Evolutionary conservation across 202 grass and related monocot species (phyloP), one percentile per base, ranked within the genome.

Genomic region (Eragrostis tef): DNA sequence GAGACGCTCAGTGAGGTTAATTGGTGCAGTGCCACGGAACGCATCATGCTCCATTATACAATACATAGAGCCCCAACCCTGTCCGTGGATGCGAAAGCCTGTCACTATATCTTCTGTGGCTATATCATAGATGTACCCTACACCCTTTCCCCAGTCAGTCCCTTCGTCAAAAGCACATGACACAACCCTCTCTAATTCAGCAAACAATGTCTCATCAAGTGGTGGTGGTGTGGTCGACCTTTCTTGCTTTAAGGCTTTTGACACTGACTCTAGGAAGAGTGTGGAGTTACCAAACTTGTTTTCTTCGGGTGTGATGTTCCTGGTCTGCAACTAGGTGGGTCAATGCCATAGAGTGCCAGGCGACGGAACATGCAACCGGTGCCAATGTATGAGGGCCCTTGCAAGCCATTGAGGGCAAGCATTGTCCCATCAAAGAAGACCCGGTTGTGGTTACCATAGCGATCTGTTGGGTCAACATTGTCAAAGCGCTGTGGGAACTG

Each of bases 401-500:
- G 91, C 66, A 97, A 87, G 11, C 94, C 94, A 73, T 97, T 93
- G 20, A 97, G 82, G 19, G 91, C 89, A 58, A 89, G 83, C 94
- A 97, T 97, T 47, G 86, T 94, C 9, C 89, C 91, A 68, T 93
- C 85, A 26, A 93, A 93, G 27, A 93, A 93, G 49, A 93, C 82
- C 11, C 87, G 88, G 2, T 90, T 90, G 58, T 93, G 85, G 64
- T 93, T 93, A 14, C 87, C 91, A 48, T 90, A 90, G 3, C 91
- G 82, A 12, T 93, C 91, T 0, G 85, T 87, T 0, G 87, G 91
- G 21, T 93, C 91, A 47, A 90, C 88, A 48, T 89, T 89, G 67
- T 93, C 87, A 9, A 90, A 93, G 15, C 91, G 85, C 56, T 90
- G 91, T 2, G 91, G 91, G 58, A 90, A 93, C 64, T 90, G 87